Base-by-base conservation (phyloP, 1,139 yeast species). In the Candida gigantensis region DNA sequence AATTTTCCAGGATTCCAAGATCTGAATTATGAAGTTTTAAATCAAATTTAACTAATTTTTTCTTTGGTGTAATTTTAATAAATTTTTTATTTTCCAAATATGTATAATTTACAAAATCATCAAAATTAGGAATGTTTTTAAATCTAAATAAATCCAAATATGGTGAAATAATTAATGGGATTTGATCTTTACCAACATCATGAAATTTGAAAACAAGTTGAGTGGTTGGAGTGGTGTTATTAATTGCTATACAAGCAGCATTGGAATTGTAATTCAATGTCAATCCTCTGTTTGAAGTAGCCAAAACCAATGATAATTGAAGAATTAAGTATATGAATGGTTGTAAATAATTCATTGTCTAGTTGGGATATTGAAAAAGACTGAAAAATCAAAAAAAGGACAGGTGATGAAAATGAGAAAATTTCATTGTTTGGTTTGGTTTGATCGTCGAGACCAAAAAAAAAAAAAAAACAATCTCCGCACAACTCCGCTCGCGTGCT, bases 111-210 rank as follows among this genome's bases (percentile, higher is more conserved):
- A 37, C 36, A 34, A 46, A 46, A 6, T 33, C 28, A 37, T 45
- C 34, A 14, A 46, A 46, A 32, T 46, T 46, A 9, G 50, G 50
- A 16, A 46, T 23, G 25, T 46, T 45, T 27, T 33, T 43, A 16
- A 43, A 46, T n/a, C 35, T 25, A 4, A 30, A 11, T 4, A 40
- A 30, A 30, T 43, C 47, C 5, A 17, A 5, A 18, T 46, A 46
- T 14, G 41, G 36, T 26, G 39, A 43, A 19, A 46, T 30, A 9
- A 45, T 23, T 29, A 46, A 13, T 12, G 50, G 50, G 10, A 46
- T 33, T n/a, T 31, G 34, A 14, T 35, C 34, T 16, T 35, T 26
- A n/a, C 29, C 21, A 11, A 29, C 29, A 10, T 34, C 19, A 8
- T 37, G 14, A 24, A 45, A 40, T 20, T 39, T 37, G 13, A 45